phyloP scores from a whole-genome alignment of 2,329 filamentous ascomycete species.

The Neofusicoccum kwambonambiense region DNA sequence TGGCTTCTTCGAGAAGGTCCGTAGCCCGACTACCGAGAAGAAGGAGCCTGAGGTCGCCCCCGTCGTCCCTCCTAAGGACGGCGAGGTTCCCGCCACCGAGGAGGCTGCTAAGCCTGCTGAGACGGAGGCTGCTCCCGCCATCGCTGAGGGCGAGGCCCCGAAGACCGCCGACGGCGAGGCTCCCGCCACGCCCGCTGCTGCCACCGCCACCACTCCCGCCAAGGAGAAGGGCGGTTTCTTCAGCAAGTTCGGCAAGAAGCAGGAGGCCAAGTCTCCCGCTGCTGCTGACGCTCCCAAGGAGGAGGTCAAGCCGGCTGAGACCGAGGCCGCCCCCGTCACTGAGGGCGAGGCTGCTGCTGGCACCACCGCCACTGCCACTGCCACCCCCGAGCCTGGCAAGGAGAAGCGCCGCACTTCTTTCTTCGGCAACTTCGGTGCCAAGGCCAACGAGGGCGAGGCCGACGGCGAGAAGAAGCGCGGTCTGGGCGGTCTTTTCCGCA shows the following conservation, averaged over 20 bases:
- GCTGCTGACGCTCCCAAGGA: slow-evolving; percentile 33
- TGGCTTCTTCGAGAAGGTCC: slow-evolving; percentile 64
- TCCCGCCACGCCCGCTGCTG: slow-evolving; percentile 25
- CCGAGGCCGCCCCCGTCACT: slow-evolving; percentile 20
- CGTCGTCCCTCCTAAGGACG: slow-evolving; percentile 49
- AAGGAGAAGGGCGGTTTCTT: slow-evolving; percentile 61
- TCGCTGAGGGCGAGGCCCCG: slow-evolving; percentile 12
- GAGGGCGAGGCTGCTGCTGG: slow-evolving; percentile 21
- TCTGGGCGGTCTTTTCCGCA: slow-evolving; percentile 37
- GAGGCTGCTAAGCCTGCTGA: slow-evolving; percentile 26
- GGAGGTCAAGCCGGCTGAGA: slow-evolving; percentile 27
- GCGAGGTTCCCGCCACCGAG: slow-evolving; percentile 36
- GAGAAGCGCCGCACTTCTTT: slow-evolving; percentile 53
- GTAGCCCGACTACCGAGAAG: slow-evolving; percentile 59
- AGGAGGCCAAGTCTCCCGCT: slow-evolving; percentile 61
- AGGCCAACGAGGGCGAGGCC: slow-evolving; percentile 49
- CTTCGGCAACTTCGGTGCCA: slow-evolving; percentile 50
- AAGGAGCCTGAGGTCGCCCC: slow-evolving; percentile 65
- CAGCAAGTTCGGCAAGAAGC: slow-evolving; percentile 66
- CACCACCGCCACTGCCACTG: slow-evolving; percentile 28
- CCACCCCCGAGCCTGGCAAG: slow-evolving; percentile 43
- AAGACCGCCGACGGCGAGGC: slow-evolving; percentile 25
- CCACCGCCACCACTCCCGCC: slow-evolving; percentile 41
- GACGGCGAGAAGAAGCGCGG: slow-evolving; percentile 28
- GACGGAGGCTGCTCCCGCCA: slow-evolving; percentile 20